Evolutionary conservation across 2,329 filamentous ascomycete species (phyloP).

Genomic region (Cercospora citrullina): DNA sequence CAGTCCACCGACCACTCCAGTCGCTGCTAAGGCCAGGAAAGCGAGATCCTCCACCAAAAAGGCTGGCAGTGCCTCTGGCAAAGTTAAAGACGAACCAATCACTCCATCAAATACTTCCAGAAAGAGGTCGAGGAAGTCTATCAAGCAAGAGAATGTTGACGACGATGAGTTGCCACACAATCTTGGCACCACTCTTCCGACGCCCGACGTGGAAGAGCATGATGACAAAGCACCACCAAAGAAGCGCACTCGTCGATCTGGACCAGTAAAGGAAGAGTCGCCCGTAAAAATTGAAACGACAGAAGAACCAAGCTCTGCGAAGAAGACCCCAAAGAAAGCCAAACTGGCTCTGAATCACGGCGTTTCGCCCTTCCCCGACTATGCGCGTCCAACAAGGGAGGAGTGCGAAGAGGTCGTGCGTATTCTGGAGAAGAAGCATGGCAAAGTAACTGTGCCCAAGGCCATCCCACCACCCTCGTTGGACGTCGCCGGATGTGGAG

Average conservation of each 20-base stretch:
- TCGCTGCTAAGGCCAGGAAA: slow-evolving; percentile 34
- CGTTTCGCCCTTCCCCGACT: slow-evolving; percentile 67
- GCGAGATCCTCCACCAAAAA: slow-evolving; percentile 26
- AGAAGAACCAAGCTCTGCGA: slow-evolving; percentile 29
- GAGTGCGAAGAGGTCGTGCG: slow-evolving; percentile 69
- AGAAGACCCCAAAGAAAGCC: slow-evolving; percentile 44
- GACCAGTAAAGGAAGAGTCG: slow-evolving; percentile 14
- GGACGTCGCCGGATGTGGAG: slow-evolving; percentile 68
- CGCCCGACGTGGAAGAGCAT: slow-evolving; percentile 30
- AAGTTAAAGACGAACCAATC: slow-evolving; percentile 3
- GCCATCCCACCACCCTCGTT: slow-evolving; percentile 69
- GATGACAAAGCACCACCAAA: slow-evolving; percentile 30
- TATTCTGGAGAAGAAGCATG: slow-evolving; percentile 66
- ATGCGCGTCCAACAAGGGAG: slow-evolving; percentile 62
- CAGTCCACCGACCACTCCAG: slow-evolving; percentile 46
- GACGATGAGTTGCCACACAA: slow-evolving; percentile 58
- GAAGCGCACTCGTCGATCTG: slow-evolving; percentile 32
- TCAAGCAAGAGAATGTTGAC: slow-evolving; percentile 43
- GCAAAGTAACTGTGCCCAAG: slow-evolving; percentile 63
- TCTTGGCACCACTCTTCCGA: slow-evolving; percentile 46
- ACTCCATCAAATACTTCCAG: slow-evolving; percentile 30
- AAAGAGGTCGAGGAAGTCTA: slow-evolving; percentile 42
- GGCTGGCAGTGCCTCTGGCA: slow-evolving; percentile 12
- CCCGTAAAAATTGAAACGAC: slow-evolving; percentile 14
- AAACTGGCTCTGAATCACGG: slow-evolving; percentile 51